phyloP scores from a whole-genome alignment of 345 rosid species.

The Lepidium sativum region DNA sequence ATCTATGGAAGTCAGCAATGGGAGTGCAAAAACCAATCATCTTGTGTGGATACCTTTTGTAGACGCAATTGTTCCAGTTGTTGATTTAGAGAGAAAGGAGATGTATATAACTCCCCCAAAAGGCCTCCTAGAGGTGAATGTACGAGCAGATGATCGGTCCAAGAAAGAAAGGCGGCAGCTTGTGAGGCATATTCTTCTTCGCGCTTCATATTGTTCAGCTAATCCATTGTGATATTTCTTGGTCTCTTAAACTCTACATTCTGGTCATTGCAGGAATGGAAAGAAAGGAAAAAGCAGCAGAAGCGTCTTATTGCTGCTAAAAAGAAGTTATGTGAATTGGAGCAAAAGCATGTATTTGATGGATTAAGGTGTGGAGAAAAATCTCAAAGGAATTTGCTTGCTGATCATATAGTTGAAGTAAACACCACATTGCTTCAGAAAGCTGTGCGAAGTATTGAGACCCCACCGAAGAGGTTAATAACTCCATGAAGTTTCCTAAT shows the following conservation, averaged over 20 bases:
- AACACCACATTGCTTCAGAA: slow-evolving; percentile 71
- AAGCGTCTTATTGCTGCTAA: slow-evolving; percentile 74
- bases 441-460: slow-evolving; percentile 52
- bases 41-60: slow-evolving; percentile 88
- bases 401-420: slow-evolving; percentile 55
- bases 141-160: slow-evolving; percentile 57
- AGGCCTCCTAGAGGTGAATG: slow-evolving; percentile 78
- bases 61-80: slow-evolving; percentile 78
- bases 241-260: neutral
- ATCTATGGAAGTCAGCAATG: slow-evolving; percentile 27
- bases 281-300: slow-evolving; percentile 70
- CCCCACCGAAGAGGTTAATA: slow-evolving; percentile 48
- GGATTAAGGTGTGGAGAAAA: slow-evolving; percentile 75
- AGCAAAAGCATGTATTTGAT: slow-evolving; percentile 79
- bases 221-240: neutral
- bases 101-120: slow-evolving; percentile 79
- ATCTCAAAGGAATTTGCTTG: slow-evolving; percentile 53
- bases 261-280: slow-evolving; percentile 66
- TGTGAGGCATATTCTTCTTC: slow-evolving; percentile 67
- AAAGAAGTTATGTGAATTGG: slow-evolving; percentile 73
- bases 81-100: slow-evolving; percentile 58
- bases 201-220: slow-evolving; percentile 22
- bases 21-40: slow-evolving; percentile 34
- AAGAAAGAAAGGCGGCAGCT: slow-evolving; percentile 94
- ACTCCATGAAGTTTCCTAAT: neutral